Percentiles rank a stretch among this genome's conserved stretches.
Evolutionary conservation across 176 grass and related monocot genomes (phyloP).

Genomic region (Elaeis guineensis): DNA sequence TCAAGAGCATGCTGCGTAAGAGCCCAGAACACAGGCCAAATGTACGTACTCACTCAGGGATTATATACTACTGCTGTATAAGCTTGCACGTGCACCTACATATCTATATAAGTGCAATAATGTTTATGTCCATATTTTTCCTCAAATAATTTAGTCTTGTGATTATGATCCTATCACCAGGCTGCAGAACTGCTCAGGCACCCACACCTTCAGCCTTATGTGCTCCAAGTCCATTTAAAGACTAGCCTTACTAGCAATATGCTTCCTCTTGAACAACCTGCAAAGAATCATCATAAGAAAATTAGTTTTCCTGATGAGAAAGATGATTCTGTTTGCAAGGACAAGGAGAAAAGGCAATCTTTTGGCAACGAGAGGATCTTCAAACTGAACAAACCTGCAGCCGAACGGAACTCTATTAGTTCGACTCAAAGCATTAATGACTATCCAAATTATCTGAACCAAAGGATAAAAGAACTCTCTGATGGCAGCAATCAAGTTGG

Average conservation of each 20-base stretch:
- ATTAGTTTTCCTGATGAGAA: conserved; percentile 34
- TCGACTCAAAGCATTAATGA: conserved; percentile 37
- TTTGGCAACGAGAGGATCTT: conserved; percentile 44
- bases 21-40: conserved; percentile 91
- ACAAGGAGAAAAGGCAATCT: conserved; percentile 48
- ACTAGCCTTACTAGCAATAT: conserved; percentile 29
- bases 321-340: conserved; percentile 33
- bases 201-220: conserved; percentile 63
- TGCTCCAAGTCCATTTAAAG: conserved; percentile 55
- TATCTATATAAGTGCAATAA: too few species aligned
- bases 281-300: conserved; percentile 24
- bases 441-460: conserved; percentile 28
- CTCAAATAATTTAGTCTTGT: not conserved
- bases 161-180: conserved; percentile 27
- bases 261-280: conserved; percentile 17
- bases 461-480: conserved; percentile 33
- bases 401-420: conserved; percentile 22
- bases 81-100: too few species aligned
- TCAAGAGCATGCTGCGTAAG: conserved; percentile 90
- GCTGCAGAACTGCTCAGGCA: conserved; percentile 76
- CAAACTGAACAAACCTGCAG: conserved; percentile 27
- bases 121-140: too few species aligned
- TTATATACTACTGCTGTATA: too few species aligned
- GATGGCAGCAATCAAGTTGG: conserved; percentile 31
- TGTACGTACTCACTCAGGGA: conserved; percentile 33